These are phyloP conservation scores for Bonnemaisonia californica DNA, from an alignment of 31 red algal species.

Conservation along the genomic window DNA sequence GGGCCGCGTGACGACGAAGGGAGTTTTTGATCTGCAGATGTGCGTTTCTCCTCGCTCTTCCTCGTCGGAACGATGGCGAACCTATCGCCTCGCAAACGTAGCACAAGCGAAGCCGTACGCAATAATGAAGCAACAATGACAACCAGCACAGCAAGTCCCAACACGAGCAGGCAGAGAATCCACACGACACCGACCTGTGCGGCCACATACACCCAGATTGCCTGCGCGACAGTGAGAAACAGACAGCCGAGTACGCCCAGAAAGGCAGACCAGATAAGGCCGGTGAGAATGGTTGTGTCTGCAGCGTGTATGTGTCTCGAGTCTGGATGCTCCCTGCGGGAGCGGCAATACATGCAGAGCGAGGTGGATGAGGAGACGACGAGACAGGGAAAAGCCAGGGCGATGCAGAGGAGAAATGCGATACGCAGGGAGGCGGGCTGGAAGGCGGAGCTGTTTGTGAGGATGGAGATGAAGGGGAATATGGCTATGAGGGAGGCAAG, in stretches of 20 bases:
- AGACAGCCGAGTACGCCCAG: not conserved
- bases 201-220: conserved; percentile 43
- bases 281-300: not conserved
- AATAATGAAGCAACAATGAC: conserved; percentile 9
- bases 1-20: not conserved
- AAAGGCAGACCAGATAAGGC: conserved; percentile 3
- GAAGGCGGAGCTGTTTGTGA: conserved; percentile 21
- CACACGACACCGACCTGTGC: conserved; percentile 32
- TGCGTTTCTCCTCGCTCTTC: not conserved
- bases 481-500: conserved; percentile 6
- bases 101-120: not conserved
- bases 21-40: not conserved
- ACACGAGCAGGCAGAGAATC: conserved; percentile 37
- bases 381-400: conserved; percentile 28
- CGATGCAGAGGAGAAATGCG: conserved; percentile 23
- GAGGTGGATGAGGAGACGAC: conserved; percentile 7
- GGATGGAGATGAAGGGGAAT: conserved; percentile 35
- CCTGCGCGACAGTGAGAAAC: conserved; percentile 27
- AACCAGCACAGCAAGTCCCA: conserved; percentile 36
- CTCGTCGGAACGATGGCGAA: not conserved
- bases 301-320: not conserved
- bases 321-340: not conserved
- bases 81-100: not conserved
- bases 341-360: not conserved
- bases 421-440: conserved; percentile 15